Conservation (phyloP, 768 basidiomycete species). For the Russula sp. region DNA sequence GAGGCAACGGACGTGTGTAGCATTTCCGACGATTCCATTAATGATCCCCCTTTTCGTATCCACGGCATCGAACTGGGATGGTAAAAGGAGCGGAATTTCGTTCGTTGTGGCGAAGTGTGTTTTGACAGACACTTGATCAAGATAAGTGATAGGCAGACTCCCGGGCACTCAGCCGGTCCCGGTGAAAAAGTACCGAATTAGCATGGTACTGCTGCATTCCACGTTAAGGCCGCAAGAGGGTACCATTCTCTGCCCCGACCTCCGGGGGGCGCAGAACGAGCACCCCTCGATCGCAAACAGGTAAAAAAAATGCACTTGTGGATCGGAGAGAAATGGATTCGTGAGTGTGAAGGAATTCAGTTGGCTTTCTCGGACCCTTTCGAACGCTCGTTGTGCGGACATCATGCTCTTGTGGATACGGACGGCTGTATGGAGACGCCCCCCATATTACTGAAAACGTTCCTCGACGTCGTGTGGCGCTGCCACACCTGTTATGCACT, state of each 20-base stretch:
- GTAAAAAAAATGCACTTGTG: background rate
- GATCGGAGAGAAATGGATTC: background rate
- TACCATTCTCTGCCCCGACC: background rate
- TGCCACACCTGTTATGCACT: background rate
- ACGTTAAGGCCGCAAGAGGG: background rate
- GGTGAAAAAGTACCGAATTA: background rate
- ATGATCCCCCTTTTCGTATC: no score
- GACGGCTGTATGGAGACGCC: background rate
- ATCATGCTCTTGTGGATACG: background rate
- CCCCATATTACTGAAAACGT: background rate
- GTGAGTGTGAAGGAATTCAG: background rate
- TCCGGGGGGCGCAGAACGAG: no score
- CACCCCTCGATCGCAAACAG: background rate
- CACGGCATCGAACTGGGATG: background rate
- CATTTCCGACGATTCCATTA: background rate
- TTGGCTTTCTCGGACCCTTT: background rate
- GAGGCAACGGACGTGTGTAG: background rate
- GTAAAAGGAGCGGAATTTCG: background rate
- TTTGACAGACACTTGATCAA: no score
- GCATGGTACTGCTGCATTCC: background rate
- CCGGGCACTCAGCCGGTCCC: background rate
- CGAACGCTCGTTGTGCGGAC: slow-evolving; percentile 5
- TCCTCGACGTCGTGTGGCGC: background rate
- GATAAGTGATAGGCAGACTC: background rate
- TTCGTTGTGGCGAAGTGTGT: no score